Conservation (phyloP, 1,139 yeast genomes). For the Saccharomyces hybrid region DNA sequence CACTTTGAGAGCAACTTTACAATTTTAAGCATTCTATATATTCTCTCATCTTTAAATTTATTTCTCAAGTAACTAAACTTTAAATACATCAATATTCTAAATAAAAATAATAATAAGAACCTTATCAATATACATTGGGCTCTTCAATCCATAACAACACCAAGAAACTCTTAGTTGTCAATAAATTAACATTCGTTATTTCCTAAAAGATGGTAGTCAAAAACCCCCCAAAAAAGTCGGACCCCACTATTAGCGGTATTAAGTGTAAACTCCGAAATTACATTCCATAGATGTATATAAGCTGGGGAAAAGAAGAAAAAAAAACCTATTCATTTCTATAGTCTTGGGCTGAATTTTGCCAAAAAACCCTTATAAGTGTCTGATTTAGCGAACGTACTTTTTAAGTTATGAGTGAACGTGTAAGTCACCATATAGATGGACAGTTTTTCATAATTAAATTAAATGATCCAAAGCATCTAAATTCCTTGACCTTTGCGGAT, state of each 20-base stretch:
- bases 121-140: too few species aligned
- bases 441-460: conserved; percentile 48
- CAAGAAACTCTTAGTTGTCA: too few species aligned
- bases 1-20: too few species aligned
- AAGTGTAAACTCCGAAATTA: background rate
- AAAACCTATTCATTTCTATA: background rate
- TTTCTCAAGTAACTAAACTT: too few species aligned
- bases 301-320: background rate
- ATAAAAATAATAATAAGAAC: too few species aligned
- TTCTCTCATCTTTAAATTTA: too few species aligned
- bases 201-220: too few species aligned
- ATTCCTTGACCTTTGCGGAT: conserved; percentile 62
- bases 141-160: too few species aligned
- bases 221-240: background rate
- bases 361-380: background rate
- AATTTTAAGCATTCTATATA: too few species aligned
- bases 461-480: conserved; percentile 53
- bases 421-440: conserved; percentile 9
- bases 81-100: too few species aligned
- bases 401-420: background rate
- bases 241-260: background rate
- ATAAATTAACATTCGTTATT: too few species aligned
- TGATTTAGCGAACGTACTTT: background rate
- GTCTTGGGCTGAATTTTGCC: background rate
- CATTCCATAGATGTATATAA: background rate